Evolutionary conservation across 805 yeast species (phyloP), one percentile per base, ranked within the genome.

Genomic region (Yamadazyma phyllophila): DNA sequence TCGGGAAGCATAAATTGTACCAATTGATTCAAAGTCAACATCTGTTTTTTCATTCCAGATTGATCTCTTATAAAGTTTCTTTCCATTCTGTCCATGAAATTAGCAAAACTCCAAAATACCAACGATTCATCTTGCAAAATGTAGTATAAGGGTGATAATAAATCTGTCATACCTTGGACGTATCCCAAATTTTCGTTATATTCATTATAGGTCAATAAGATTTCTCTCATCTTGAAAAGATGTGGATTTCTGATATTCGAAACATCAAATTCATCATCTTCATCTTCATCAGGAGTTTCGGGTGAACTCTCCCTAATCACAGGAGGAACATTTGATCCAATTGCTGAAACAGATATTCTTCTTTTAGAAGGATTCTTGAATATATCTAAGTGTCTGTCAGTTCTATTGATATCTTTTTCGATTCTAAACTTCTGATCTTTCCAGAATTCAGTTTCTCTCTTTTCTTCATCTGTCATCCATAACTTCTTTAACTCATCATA

Each of bases 81-180:
- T 63, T 92, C 97, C 97, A 92, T 90, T 45, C 94, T 72, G 41
- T 88, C 89, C 98, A 94, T 92, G 54, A 88, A 88, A 33, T 82
- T 80, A 2, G 80, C 75, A 68, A 94, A 92, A 7, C 90, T 83
- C 95, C 97, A 89, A 62, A 94, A 94, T 5, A 96, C 74, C 17
- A 89, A 57, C 0, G 83, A 70, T 54, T 91, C 96, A 61, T 91
- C 96, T 53, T 77, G 76, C 53, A 55, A 70, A 57, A 59, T 66
- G 43, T 76, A 80, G 61, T 89, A 94, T 2, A 94, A 65, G 0
- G 97, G 97, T 0, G 97, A 85, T 31, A 94, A 69, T 42, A 94
- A 69, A 63, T 94, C 99, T 8, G 94, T 82, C 99, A 94, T 94
- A 1, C 99, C 99, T 67, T 94, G 99, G 14, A 94, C 96, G 59